Evolutionary conservation across 352 stramenopile genomes (phyloP).

Genomic region (Lagenidium giganteum): DNA sequence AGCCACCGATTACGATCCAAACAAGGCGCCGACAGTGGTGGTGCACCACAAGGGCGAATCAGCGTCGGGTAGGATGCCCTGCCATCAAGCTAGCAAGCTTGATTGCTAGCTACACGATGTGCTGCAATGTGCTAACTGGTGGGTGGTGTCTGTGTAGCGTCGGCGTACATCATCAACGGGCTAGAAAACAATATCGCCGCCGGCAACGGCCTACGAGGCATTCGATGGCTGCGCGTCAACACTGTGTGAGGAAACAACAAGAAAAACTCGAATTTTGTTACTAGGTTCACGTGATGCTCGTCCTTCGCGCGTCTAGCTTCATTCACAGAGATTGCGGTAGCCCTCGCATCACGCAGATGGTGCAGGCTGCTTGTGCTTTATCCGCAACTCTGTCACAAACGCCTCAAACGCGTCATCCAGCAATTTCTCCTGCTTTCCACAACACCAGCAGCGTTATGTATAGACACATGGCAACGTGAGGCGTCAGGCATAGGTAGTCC

Average conservation of each 20-base stretch:
- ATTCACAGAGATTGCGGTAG: no score
- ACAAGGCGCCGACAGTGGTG: conserved; percentile 65
- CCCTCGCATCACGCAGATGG: no score
- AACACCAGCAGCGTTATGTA: conserved; percentile 6
- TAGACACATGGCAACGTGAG: neutral
- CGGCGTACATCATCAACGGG: conserved; percentile 80
- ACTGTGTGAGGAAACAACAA: conserved; percentile 32
- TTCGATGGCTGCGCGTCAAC: conserved; percentile 76
- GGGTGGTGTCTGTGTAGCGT: conserved; percentile 17
- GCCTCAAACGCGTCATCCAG: conserved; percentile 66
- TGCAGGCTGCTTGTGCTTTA: no score
- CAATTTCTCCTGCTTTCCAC: conserved; percentile 28
- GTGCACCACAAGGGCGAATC: conserved; percentile 76
- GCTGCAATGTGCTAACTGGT: no score
- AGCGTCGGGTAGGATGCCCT: no score
- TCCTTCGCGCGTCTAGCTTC: no score
- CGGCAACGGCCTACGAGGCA: conserved; percentile 71
- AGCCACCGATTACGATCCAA: conserved; percentile 57
- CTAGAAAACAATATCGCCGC: conserved; percentile 80
- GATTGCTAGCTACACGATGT: no score
- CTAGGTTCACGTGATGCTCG: no score
- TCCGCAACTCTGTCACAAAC: no score
- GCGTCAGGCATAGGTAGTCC: no score
- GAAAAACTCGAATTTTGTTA: no score
- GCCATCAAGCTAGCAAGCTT: no score